These are phyloP conservation scores for Aureobasidium sp. DNA, from an alignment of 2,329 filamentous ascomycete genomes.

Conservation along the genomic window DNA sequence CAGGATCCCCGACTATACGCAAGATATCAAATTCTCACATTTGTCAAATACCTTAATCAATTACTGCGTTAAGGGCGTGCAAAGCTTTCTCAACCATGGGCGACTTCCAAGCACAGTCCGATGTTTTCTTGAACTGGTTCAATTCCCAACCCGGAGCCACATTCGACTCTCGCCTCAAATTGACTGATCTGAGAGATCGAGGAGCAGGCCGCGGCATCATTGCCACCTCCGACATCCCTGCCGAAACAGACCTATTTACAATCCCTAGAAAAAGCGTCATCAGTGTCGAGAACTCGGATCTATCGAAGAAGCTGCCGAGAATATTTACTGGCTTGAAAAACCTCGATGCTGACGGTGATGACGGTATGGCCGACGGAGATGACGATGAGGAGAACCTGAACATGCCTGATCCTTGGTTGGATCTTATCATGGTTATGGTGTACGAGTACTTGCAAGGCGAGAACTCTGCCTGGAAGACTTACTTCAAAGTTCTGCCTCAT, in stretches of 20 bases:
- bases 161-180: slow-evolving; percentile 48
- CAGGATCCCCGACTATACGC: not conserved
- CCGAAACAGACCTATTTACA: slow-evolving; percentile 71
- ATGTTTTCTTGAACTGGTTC: slow-evolving; percentile 50
- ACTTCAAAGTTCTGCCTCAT: slow-evolving; percentile 64
- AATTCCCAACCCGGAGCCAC: slow-evolving; percentile 38
- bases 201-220: slow-evolving; percentile 57
- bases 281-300: slow-evolving; percentile 60
- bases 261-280: slow-evolving; percentile 67
- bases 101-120: slow-evolving; percentile 2
- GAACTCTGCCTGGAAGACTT: slow-evolving; percentile 64
- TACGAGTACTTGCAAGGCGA: slow-evolving; percentile 58
- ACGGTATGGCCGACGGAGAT: slow-evolving; percentile 1
- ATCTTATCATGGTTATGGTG: slow-evolving; percentile 69
- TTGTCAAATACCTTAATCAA: not conserved
- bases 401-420: slow-evolving; percentile 39
- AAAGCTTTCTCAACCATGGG: not conserved
- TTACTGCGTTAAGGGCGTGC: not conserved
- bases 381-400: slow-evolving; percentile 22
- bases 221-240: slow-evolving; percentile 57
- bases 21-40: not conserved
- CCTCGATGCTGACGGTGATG: not conserved
- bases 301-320: slow-evolving; percentile 42
- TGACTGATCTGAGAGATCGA: slow-evolving; percentile 48
- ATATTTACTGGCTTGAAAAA: slow-evolving; percentile 11